Evolutionary conservation across 73 alveolate species (phyloP).

Genomic region (Tetrahymena thermophila): DNA sequence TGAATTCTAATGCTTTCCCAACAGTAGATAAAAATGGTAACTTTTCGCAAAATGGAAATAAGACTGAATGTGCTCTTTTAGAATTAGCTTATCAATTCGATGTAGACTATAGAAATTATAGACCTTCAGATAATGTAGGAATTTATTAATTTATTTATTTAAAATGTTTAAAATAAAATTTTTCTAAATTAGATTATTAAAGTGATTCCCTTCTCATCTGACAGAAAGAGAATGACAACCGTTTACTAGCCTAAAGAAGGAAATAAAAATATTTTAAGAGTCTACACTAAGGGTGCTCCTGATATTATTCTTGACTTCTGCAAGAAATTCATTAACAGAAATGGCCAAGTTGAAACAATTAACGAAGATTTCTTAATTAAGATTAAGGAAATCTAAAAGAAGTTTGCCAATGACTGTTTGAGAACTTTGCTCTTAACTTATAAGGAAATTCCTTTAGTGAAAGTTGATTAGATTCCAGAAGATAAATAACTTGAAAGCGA

Average conservation of each 20-base stretch:
- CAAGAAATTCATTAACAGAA: slow-evolving; percentile 48
- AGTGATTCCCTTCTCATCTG: slow-evolving; percentile 81
- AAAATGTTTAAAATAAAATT: neutral
- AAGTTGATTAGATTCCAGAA: slow-evolving; percentile 36
- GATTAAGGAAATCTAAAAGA: slow-evolving; percentile 49
- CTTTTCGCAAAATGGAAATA: slow-evolving; percentile 50
- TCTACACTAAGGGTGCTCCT: slow-evolving; percentile 85
- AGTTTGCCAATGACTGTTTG: slow-evolving; percentile 60
- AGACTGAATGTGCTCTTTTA: slow-evolving; percentile 64
- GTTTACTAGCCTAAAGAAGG: slow-evolving; percentile 36
- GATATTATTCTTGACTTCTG: slow-evolving; percentile 70
- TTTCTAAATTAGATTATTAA: slow-evolving; percentile 11
- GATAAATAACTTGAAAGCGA: slow-evolving; percentile 53
- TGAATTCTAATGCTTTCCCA: slow-evolving; percentile 37
- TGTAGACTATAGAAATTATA: slow-evolving; percentile 9
- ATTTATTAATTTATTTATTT: neutral
- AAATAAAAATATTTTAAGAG: neutral
- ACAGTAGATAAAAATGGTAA: slow-evolving; percentile 45
- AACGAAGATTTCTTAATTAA: slow-evolving; percentile 25
- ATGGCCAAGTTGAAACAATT: slow-evolving; percentile 52
- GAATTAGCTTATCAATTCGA: slow-evolving; percentile 42
- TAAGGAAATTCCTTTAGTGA: slow-evolving; percentile 56
- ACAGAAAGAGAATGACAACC: slow-evolving; percentile 83
- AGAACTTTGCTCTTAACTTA: slow-evolving; percentile 76
- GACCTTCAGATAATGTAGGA: neutral